phyloP scores from a whole-genome alignment of 1,284 basidiomycete genomes.

The Mycena sp. region DNA sequence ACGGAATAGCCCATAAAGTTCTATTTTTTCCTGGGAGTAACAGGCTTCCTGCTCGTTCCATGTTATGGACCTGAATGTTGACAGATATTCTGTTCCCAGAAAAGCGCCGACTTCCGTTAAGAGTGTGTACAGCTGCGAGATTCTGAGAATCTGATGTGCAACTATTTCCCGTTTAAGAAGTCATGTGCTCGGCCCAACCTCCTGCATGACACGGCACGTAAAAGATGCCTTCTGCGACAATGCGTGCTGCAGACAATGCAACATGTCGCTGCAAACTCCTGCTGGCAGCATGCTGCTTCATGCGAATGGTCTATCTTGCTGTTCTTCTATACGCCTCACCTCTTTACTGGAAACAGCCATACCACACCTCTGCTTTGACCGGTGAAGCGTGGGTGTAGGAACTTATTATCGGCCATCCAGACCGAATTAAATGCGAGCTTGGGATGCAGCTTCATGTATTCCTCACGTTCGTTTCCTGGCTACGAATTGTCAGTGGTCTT shows the following conservation, averaged over 20 bases:
- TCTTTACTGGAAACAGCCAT: constrained; percentile 39
- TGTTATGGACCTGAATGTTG: too few relatives aligned
- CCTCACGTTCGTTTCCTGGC: background rate
- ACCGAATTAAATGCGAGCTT: constrained; percentile 36
- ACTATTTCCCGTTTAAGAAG: too few relatives aligned
- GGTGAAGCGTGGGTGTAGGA: constrained; percentile 39
- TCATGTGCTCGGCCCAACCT: too few relatives aligned
- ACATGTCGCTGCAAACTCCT: background rate
- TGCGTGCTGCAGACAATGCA: background rate
- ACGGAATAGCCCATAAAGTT: too few relatives aligned
- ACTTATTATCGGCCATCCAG: constrained; percentile 37
- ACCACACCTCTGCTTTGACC: constrained; percentile 40
- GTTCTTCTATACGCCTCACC: constrained; percentile 20
- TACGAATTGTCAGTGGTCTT: constrained; percentile 15
- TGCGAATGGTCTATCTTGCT: background rate
- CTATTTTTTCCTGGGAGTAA: too few relatives aligned
- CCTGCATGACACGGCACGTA: too few relatives aligned
- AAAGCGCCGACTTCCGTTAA: too few relatives aligned
- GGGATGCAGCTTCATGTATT: constrained; percentile 36
- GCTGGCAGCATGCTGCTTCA: background rate
- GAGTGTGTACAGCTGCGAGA: too few relatives aligned
- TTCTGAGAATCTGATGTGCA: too few relatives aligned
- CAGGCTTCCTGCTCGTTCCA: too few relatives aligned
- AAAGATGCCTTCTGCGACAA: too few relatives aligned
- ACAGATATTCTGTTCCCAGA: too few relatives aligned